These are phyloP conservation scores for Raphanus raphanistrum DNA, from an alignment of 345 rosid genomes.

Conservation along the genomic window DNA sequence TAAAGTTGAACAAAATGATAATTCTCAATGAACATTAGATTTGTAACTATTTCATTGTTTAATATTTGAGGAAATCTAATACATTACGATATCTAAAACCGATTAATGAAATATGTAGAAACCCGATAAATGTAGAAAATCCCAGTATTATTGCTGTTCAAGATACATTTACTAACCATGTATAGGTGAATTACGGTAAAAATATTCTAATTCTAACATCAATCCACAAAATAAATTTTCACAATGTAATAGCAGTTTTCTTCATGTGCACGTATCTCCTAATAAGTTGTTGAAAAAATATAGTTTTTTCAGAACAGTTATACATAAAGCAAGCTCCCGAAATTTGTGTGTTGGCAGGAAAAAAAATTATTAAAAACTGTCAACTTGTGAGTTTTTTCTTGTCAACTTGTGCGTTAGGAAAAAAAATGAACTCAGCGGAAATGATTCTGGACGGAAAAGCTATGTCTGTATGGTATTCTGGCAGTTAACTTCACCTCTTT, in stretches of 20 bases:
- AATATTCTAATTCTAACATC: neutral
- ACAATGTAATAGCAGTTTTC: neutral
- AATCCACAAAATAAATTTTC: neutral
- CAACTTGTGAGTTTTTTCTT: neutral
- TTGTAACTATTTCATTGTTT: neutral
- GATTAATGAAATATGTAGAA: neutral
- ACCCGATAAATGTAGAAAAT: neutral
- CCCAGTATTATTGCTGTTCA: neutral
- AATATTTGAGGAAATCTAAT: neutral
- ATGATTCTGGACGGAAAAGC: slow-evolving; percentile 11
- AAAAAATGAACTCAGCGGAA: neutral
- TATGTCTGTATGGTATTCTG: neutral
- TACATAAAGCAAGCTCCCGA: slow-evolving; percentile 8
- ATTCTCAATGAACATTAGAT: neutral
- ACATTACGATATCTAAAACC: neutral
- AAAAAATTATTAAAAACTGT: neutral
- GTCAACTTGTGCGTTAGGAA: neutral
- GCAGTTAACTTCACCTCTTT: slow-evolving; percentile 1
- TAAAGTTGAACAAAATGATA: neutral
- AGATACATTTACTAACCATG: neutral
- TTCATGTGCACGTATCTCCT: neutral
- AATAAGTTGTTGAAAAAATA: neutral
- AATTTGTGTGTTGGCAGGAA: neutral
- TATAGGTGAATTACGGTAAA: neutral
- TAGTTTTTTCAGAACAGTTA: neutral